phyloP scores from a whole-genome alignment of 225 moss, liverwort and hornwort genomes.

The Marchantia paleacea region DNA sequence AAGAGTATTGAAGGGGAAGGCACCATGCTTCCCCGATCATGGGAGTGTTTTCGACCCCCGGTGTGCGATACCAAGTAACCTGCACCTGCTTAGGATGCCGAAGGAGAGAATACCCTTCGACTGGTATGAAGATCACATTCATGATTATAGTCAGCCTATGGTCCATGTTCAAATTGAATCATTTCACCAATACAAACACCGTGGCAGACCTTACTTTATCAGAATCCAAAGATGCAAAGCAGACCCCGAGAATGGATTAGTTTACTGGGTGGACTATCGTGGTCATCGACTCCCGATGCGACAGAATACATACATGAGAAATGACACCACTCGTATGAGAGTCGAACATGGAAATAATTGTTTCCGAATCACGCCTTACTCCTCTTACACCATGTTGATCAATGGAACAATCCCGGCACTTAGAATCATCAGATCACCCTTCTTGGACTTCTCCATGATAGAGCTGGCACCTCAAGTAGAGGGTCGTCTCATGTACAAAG shows the following conservation, averaged over 20 bases:
- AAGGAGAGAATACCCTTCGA: slow-evolving; percentile 43
- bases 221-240: slow-evolving; percentile 39
- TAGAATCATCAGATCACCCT: slow-evolving; percentile 39
- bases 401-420: slow-evolving; percentile 37
- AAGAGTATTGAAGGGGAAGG: slow-evolving; percentile 29
- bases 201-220: slow-evolving; percentile 36
- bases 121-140: slow-evolving; percentile 51
- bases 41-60: slow-evolving; percentile 36
- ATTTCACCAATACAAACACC: slow-evolving; percentile 40
- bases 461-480: slow-evolving; percentile 48
- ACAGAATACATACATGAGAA: slow-evolving; percentile 43
- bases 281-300: slow-evolving; percentile 43
- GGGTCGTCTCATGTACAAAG: slow-evolving; percentile 40
- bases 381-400: slow-evolving; percentile 40
- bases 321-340: slow-evolving; percentile 31
- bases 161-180: slow-evolving; percentile 39
- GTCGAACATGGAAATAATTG: slow-evolving; percentile 41
- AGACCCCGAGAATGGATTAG: slow-evolving; percentile 37
- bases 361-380: slow-evolving; percentile 46
- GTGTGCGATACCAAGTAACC: slow-evolving; percentile 33
- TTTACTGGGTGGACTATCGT: slow-evolving; percentile 47
- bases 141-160: slow-evolving; percentile 46
- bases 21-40: slow-evolving; percentile 32
- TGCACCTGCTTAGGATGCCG: slow-evolving; percentile 42
- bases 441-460: slow-evolving; percentile 45